Evolutionary conservation across 139 green algal genomes (phyloP).

Genomic region (Chlorella sp.): DNA sequence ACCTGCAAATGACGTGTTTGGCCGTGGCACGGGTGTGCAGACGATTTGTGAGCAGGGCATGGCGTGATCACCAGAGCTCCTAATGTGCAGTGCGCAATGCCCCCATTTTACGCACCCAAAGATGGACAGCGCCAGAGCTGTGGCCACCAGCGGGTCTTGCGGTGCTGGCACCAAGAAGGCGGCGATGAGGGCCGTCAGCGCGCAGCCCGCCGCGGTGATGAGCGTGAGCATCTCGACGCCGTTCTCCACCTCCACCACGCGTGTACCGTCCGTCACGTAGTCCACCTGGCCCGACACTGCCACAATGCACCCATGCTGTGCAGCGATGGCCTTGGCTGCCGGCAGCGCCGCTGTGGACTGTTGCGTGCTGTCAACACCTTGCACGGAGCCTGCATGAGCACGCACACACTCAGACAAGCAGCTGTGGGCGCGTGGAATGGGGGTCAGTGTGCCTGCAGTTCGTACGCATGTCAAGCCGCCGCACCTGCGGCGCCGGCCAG

Average conservation of each 20-base stretch:
- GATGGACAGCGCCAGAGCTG: conserved; percentile 52
- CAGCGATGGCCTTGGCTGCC: conserved; percentile 40
- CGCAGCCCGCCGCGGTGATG: conserved; percentile 67
- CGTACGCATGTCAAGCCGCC: neutral
- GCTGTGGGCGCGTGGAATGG: neutral
- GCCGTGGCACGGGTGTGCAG: neutral
- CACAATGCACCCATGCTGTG: conserved; percentile 50
- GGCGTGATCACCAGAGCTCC: neutral
- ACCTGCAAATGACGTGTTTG: neutral
- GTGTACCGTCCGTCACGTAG: conserved; percentile 62
- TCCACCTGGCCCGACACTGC: conserved; percentile 43
- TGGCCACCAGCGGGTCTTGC: conserved; percentile 36
- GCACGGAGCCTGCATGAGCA: conserved; percentile 6
- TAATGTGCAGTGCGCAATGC: too few species aligned
- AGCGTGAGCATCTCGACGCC: conserved; percentile 55
- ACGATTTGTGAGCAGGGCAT: neutral
- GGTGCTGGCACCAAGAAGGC: conserved; percentile 54
- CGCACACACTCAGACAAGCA: neutral
- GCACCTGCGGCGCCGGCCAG: conserved; percentile 50
- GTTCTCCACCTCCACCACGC: conserved; percentile 45
- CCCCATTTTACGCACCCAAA: conserved; percentile 57
- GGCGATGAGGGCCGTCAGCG: conserved; percentile 69
- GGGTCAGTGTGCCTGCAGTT: neutral
- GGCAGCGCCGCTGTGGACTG: conserved; percentile 40
- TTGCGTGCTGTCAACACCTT: conserved; percentile 52